A percentile compares a stretch with the other conserved stretches of the same genome.
phyloP scores from a whole-genome alignment of 495 filamentous ascomycete species.

The Aspergillus sclerotioniger region DNA sequence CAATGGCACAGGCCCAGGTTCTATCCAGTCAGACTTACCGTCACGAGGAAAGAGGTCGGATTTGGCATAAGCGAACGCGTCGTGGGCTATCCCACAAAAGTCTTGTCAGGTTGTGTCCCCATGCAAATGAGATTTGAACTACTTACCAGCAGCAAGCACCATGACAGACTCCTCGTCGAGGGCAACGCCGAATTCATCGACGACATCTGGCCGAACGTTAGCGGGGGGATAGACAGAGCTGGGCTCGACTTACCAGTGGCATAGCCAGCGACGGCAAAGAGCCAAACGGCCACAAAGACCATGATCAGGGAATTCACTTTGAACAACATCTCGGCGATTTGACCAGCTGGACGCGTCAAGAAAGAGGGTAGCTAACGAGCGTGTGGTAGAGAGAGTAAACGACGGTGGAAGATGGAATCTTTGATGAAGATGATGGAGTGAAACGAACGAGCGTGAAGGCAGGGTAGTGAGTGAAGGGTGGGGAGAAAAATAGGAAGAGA shows the following conservation, averaged over 20 bases:
- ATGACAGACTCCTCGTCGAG: constrained; percentile 2
- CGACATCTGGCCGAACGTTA: constrained; percentile 1
- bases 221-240: background rate
- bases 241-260: constrained; percentile 14
- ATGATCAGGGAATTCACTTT: constrained; percentile 10
- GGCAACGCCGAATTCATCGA: background rate
- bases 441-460: background rate
- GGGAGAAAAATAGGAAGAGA: constrained; percentile 3
- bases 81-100: constrained; percentile 1
- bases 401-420: background rate
- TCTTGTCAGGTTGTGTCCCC: background rate
- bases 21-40: constrained; percentile 9
- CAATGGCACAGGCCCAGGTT: background rate
- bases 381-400: background rate
- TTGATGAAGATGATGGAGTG: constrained; percentile 9
- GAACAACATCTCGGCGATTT: background rate
- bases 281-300: constrained; percentile 14
- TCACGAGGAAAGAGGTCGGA: constrained; percentile 8
- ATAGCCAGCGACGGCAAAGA: constrained; percentile 3
- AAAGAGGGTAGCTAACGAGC: constrained; percentile 2
- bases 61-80: constrained; percentile 3
- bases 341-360: constrained; percentile 2
- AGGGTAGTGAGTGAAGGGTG: background rate
- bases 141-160: constrained; percentile 7
- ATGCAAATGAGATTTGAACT: background rate